These are phyloP conservation scores for Candida orba DNA, from an alignment of 805 yeast species.

Conservation along the genomic window DNA sequence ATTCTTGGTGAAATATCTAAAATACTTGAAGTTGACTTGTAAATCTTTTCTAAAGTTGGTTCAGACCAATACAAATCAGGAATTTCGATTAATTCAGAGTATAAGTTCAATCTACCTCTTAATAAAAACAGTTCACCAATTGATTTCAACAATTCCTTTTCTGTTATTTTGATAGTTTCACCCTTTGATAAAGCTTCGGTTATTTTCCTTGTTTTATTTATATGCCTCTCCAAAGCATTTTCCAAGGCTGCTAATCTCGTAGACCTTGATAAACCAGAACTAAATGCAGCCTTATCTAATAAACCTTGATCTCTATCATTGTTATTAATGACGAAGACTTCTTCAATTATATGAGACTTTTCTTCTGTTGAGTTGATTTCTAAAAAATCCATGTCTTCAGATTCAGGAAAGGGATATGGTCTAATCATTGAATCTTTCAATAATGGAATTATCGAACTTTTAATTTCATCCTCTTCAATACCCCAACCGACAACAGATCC, in stretches of 20 bases:
- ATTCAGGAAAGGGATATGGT: conserved; percentile 46
- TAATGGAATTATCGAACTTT: conserved; percentile 43
- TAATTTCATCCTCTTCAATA: conserved; percentile 46
- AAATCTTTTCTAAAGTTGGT: conserved; percentile 73
- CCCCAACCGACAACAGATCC: conserved; percentile 89
- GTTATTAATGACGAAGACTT: conserved; percentile 61
- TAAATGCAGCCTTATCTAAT: conserved; percentile 80
- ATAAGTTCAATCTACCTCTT: conserved; percentile 76
- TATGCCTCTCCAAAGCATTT: conserved; percentile 58
- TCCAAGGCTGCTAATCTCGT: conserved; percentile 82
- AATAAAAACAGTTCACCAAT: conserved; percentile 72
- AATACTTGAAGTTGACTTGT: conserved; percentile 59
- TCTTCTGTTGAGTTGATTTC: conserved; percentile 9
- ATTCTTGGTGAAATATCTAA: conserved; percentile 76
- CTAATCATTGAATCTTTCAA: conserved; percentile 42
- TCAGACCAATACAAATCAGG: conserved; percentile 94
- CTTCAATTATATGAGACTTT: conserved; percentile 53
- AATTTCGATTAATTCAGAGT: conserved; percentile 83
- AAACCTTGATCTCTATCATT: conserved; percentile 37
- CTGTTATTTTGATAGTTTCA: conserved; percentile 39
- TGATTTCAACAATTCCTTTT: conserved; percentile 53
- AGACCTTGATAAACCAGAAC: conserved; percentile 80
- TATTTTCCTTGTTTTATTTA: conserved; percentile 52
- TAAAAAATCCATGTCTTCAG: conserved; percentile 80
- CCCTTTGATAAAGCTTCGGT: conserved; percentile 67